Conservation (phyloP, 768 basidiomycete species). For the Tulasnella sp. region DNA sequence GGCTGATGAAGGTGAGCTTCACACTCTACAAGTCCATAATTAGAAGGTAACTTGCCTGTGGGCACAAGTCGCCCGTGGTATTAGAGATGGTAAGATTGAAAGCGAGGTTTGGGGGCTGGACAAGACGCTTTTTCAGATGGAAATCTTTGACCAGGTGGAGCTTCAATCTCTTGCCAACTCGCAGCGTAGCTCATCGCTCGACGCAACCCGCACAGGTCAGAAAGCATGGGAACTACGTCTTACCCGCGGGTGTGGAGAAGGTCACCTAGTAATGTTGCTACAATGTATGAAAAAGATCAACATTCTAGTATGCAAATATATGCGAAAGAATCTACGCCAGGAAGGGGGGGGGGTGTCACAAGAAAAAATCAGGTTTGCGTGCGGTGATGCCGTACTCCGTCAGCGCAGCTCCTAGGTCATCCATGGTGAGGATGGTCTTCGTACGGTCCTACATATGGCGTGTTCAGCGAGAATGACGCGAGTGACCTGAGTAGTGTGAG, state of each 20-base stretch:
- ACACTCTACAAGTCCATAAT: no score
- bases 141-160: conserved; percentile 72
- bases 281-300: conserved; percentile 3
- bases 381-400: conserved; percentile 94
- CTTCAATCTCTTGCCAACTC: background rate
- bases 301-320: background rate
- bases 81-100: conserved; percentile 60
- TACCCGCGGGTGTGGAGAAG: conserved; percentile 55
- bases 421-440: conserved; percentile 91
- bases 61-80: conserved; percentile 54
- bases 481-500: background rate
- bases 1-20: conserved; percentile 48
- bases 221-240: conserved; percentile 51
- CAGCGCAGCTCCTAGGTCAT: conserved; percentile 85
- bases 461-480: background rate
- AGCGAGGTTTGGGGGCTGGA: conserved; percentile 65
- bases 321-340: no score
- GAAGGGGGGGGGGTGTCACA: no score
- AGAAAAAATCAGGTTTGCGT: conserved; percentile 82
- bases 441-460: conserved; percentile 59
- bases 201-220: conserved; percentile 33
- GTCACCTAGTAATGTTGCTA: conserved; percentile 23
- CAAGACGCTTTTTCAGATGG: conserved; percentile 72
- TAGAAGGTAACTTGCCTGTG: no score
- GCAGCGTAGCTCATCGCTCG: no score